Percentiles rank a stretch among this genome's conserved stretches.
Evolutionary conservation across 208 protist genomes (phyloP).

Genomic region (Porcisia hertigi): DNA sequence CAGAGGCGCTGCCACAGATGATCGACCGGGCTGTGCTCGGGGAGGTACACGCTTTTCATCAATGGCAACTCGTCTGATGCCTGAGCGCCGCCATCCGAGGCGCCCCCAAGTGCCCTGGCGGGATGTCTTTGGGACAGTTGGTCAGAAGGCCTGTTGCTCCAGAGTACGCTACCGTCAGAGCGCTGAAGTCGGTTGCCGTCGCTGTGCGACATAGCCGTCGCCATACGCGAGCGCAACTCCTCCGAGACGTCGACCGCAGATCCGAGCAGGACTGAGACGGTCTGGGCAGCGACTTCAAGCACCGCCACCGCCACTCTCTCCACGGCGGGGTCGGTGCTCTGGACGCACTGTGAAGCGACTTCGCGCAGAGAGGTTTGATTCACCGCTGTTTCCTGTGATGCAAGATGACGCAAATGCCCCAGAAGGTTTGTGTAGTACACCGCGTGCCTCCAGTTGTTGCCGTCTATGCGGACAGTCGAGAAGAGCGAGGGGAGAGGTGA

Average conservation of each 20-base stretch:
- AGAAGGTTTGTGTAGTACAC: conserved; percentile 38
- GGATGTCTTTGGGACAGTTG: neutral
- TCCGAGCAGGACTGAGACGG: conserved; percentile 19
- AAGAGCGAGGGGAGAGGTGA: conserved; percentile 24
- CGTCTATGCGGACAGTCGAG: conserved; percentile 30
- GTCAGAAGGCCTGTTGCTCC: neutral
- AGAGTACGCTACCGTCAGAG: neutral
- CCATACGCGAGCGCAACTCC: conserved; percentile 28
- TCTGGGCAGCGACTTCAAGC: conserved; percentile 32
- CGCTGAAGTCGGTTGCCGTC: conserved; percentile 21
- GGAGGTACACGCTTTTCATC: conserved; percentile 20
- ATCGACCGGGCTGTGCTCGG: conserved; percentile 25
- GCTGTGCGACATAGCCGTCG: conserved; percentile 33
- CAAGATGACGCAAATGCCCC: conserved; percentile 20
- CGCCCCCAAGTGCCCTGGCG: neutral
- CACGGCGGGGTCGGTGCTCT: conserved; percentile 7
- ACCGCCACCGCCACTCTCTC: conserved; percentile 28
- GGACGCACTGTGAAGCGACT: conserved; percentile 21
- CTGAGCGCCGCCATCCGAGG: neutral
- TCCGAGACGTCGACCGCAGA: conserved; percentile 24
- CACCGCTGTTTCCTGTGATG: conserved; percentile 1
- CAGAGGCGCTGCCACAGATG: conserved; percentile 29
- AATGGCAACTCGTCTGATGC: conserved; percentile 2
- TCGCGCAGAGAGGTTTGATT: conserved; percentile 5
- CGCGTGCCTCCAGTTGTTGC: conserved; percentile 36